A percentile compares a stretch with the other conserved stretches of the same genome.
These are phyloP conservation scores for Cyclanthera cordifolia DNA, from an alignment of 306 rosid species.

Conservation along the genomic window DNA sequence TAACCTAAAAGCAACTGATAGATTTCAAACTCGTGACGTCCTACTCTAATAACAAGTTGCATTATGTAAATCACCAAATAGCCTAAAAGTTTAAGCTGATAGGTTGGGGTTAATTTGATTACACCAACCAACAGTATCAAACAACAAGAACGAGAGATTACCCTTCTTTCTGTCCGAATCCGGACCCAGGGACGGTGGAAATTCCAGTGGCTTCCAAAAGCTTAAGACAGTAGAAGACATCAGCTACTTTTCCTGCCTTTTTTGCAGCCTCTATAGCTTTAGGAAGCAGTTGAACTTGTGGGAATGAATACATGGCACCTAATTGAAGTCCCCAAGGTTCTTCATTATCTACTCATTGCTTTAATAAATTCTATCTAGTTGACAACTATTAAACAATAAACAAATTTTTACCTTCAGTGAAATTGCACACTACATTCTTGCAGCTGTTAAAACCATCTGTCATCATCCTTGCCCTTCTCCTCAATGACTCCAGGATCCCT, in stretches of 20 bases:
- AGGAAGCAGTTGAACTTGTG: conserved; percentile 82
- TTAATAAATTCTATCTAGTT: neutral
- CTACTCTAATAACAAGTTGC: no score
- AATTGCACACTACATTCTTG: conserved; percentile 91
- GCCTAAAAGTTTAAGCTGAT: no score
- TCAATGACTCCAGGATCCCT: conserved; percentile 76
- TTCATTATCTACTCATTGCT: neutral
- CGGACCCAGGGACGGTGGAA: conserved; percentile 98
- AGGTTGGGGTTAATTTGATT: no score
- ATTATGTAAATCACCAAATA: no score
- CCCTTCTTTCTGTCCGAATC: conserved; percentile 99
- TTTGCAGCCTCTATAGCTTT: conserved; percentile 80
- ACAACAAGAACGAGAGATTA: conserved; percentile 21
- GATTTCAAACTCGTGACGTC: no score
- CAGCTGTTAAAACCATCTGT: conserved; percentile 98
- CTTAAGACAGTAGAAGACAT: conserved; percentile 90
- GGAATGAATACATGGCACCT: conserved; percentile 99
- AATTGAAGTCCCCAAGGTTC: conserved; percentile 6
- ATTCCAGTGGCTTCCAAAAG: conserved; percentile 98
- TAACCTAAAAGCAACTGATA: no score
- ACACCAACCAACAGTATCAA: no score
- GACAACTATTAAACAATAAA: neutral
- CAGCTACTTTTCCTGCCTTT: conserved; percentile 78
- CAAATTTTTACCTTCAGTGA: conserved; percentile 73
- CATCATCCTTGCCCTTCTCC: conserved; percentile 91